Conservation (phyloP, 305 asterid genomes). For the Plantago lanceolata region DNA sequence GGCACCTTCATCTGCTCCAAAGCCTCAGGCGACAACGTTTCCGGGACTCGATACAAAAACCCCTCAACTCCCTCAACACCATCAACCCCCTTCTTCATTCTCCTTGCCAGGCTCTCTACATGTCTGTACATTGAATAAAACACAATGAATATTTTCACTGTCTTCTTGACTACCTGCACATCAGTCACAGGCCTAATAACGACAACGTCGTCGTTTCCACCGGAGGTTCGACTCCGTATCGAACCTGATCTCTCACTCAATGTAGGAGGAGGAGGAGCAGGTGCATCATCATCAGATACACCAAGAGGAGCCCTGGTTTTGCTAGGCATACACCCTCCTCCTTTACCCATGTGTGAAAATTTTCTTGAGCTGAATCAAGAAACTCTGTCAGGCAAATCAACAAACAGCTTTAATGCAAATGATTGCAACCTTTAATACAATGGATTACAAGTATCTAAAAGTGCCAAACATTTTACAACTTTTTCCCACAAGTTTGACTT, state of each 20-base stretch:
- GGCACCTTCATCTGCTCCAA: conserved; percentile 51
- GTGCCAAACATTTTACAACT: conserved; percentile 1
- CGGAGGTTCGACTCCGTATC: conserved; percentile 23
- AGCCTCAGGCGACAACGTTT: conserved; percentile 34
- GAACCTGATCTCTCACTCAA: conserved; percentile 27
- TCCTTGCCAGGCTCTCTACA: conserved; percentile 44
- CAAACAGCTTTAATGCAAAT: neutral
- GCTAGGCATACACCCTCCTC: conserved; percentile 61
- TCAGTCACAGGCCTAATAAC: conserved; percentile 12
- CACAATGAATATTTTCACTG: conserved; percentile 50
- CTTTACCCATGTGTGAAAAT: conserved; percentile 56
- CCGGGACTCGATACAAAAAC: conserved; percentile 47
- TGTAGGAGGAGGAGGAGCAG: conserved; percentile 14
- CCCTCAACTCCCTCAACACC: conserved; percentile 58
- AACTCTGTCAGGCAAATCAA: neutral
- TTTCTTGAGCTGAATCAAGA: conserved; percentile 10
- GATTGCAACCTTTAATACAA: neutral
- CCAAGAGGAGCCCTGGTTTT: conserved; percentile 32
- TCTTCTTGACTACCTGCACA: conserved; percentile 23
- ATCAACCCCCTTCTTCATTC: conserved; percentile 50
- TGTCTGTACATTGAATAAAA: conserved; percentile 60
- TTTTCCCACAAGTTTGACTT: neutral
- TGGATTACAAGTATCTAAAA: neutral
- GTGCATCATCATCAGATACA: conserved; percentile 25
- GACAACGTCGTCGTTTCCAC: conserved; percentile 1